A percentile compares a stretch with the other conserved stretches of the same genome.
phyloP scores from a whole-genome alignment of 257 asterid species.

The Verbascum thapsus region DNA sequence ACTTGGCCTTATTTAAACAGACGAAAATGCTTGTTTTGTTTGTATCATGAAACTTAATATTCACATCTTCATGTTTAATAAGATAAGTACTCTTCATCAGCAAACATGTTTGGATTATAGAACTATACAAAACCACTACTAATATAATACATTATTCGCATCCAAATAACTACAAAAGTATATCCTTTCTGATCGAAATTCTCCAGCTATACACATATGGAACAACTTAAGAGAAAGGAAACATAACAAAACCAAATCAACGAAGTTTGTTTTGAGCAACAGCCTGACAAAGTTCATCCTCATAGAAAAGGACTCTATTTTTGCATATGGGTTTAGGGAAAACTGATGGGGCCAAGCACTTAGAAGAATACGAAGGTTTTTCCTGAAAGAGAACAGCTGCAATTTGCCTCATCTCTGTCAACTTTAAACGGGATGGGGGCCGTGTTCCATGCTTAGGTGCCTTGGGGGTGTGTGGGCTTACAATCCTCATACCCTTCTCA shows the following conservation, averaged over 20 bases:
- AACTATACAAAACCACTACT: conserved; percentile 33
- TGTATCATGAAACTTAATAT: too few relatives aligned
- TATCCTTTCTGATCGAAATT: conserved; percentile 21
- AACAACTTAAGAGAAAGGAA: conserved; percentile 13
- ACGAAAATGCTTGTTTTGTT: too few relatives aligned
- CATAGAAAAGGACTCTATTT: conserved; percentile 80
- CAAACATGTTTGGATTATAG: not conserved
- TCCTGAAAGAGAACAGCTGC: conserved; percentile 93
- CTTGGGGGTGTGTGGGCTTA: conserved; percentile 82
- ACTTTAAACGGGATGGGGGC: conserved; percentile 77
- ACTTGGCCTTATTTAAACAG: too few relatives aligned
- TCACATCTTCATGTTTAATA: too few relatives aligned
- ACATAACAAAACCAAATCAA: conserved; percentile 50
- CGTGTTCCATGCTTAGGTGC: conserved; percentile 94
- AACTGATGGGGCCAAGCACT: conserved; percentile 73
- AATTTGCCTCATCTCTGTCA: conserved; percentile 77
- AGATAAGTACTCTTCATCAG: not conserved
- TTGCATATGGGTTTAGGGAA: conserved; percentile 71
- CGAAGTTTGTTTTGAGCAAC: conserved; percentile 95
- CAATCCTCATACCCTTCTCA: conserved; percentile 44
- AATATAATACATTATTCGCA: conserved; percentile 38
- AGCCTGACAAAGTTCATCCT: conserved; percentile 95
- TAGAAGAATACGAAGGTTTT: conserved; percentile 52
- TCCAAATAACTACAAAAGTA: conserved; percentile 40
- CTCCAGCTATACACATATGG: conserved; percentile 39